A percentile compares a stretch with the other conserved stretches of the same genome.
phyloP scores from a whole-genome alignment of 306 rosid genomes.

The Lotus japonicus region DNA sequence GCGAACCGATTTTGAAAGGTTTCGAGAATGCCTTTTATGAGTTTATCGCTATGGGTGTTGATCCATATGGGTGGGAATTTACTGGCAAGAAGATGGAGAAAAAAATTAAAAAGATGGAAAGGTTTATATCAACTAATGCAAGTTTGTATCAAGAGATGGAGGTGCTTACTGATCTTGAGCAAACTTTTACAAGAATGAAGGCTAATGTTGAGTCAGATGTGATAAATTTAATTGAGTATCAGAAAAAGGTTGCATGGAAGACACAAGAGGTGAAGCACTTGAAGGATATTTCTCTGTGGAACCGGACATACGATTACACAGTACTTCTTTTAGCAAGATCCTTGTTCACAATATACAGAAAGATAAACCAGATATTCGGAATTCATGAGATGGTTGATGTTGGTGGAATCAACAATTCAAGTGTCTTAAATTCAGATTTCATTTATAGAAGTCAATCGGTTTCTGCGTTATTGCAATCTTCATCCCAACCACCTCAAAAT shows the following conservation, averaged over 20 bases:
- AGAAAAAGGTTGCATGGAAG: slow-evolving; percentile 74
- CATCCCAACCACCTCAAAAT: slow-evolving; percentile 42
- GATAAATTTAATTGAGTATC: slow-evolving; percentile 53
- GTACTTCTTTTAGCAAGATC: slow-evolving; percentile 74
- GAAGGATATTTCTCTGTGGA: slow-evolving; percentile 77
- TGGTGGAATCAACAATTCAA: slow-evolving; percentile 40
- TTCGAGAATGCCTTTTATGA: slow-evolving; percentile 57
- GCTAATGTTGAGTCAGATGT: slow-evolving; percentile 39
- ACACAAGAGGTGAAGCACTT: slow-evolving; percentile 68
- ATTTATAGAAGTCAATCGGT: slow-evolving; percentile 73
- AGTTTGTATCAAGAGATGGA: slow-evolving; percentile 87
- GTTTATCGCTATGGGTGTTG: slow-evolving; percentile 42
- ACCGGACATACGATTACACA: slow-evolving; percentile 74
- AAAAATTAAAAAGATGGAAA: slow-evolving; percentile 84
- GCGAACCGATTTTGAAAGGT: slow-evolving; percentile 58
- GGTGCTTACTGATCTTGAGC: slow-evolving; percentile 77
- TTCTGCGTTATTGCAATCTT: slow-evolving; percentile 61
- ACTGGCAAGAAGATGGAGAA: slow-evolving; percentile 74
- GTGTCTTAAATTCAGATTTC: slow-evolving; percentile 46
- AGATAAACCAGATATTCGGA: slow-evolving; percentile 80
- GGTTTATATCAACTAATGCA: slow-evolving; percentile 59
- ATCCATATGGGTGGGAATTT: slow-evolving; percentile 75
- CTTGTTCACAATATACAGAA: slow-evolving; percentile 63
- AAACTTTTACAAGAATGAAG: slow-evolving; percentile 65
- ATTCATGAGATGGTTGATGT: slow-evolving; percentile 41